Conservation (phyloP, 805 yeast species). For the Lachancea kluyveri region DNA sequence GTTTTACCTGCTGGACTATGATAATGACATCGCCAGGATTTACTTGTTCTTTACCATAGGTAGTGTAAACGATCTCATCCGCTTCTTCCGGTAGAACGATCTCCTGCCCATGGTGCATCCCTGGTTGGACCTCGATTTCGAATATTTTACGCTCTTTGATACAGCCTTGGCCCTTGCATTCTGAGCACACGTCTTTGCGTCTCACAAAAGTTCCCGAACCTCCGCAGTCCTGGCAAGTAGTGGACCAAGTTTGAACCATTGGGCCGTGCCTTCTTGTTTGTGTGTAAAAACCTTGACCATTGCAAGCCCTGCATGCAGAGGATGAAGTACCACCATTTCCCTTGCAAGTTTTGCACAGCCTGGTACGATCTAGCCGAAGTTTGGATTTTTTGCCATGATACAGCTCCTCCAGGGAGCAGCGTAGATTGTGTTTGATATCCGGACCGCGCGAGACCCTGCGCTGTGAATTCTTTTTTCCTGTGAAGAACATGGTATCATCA, state of each 20-base stretch:
- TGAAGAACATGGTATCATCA: constrained; percentile 3
- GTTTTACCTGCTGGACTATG: constrained; percentile 34
- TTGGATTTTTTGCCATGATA: constrained; percentile 52
- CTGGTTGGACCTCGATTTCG: constrained; percentile 49
- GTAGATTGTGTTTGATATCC: constrained; percentile 50
- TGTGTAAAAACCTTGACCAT: constrained; percentile 38
- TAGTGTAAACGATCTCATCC: constrained; percentile 48
- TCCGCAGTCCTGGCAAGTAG: constrained; percentile 39
- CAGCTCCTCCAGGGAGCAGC: constrained; percentile 48
- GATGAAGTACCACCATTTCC: constrained; percentile 43
- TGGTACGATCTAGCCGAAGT: constrained; percentile 46
- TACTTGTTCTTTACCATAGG: constrained; percentile 24
- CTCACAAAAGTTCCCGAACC: constrained; percentile 37
- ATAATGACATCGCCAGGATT: constrained; percentile 66
- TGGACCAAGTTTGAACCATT: constrained; percentile 37
- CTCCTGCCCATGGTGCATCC: constrained; percentile 46
- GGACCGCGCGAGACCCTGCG: constrained; percentile 32
- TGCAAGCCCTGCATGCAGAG: constrained; percentile 34
- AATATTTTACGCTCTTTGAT: constrained; percentile 44
- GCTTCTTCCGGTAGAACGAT: constrained; percentile 54
- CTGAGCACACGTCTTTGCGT: constrained; percentile 32
- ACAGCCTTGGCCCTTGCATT: constrained; percentile 42
- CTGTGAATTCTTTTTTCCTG: not conserved
- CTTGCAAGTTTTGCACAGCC: constrained; percentile 43
- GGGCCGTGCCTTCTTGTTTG: constrained; percentile 40